A percentile compares a stretch with the other conserved stretches of the same genome.
These are phyloP conservation scores for Yamagishiella unicocca DNA, from an alignment of 139 green algal species.

Conservation along the genomic window DNA sequence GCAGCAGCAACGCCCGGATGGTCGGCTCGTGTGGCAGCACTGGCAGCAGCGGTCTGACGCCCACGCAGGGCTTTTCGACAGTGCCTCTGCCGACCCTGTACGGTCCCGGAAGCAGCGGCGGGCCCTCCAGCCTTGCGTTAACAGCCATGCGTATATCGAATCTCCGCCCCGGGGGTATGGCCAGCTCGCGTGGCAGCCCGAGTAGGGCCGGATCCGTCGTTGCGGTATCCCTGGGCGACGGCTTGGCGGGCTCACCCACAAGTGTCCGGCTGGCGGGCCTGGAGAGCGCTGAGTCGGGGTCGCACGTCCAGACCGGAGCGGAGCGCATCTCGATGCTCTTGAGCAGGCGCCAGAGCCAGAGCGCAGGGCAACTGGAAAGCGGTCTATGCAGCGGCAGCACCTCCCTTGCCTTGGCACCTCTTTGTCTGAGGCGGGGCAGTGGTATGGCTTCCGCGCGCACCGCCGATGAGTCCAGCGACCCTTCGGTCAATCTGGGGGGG, in stretches of 20 bases:
- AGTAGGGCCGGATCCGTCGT: neutral
- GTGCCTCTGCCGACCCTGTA: too few species aligned
- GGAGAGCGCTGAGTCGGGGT: neutral
- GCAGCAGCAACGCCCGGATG: neutral
- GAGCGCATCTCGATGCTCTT: neutral
- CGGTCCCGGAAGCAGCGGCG: neutral
- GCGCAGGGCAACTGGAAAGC: neutral
- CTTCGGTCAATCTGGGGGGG: too few species aligned
- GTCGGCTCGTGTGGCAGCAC: neutral
- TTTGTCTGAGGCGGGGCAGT: too few species aligned
- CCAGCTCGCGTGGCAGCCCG: neutral
- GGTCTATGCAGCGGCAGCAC: neutral
- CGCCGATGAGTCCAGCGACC: too few species aligned
- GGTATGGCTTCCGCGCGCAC: too few species aligned
- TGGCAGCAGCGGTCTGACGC: neutral
- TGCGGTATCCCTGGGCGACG: neutral
- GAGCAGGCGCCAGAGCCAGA: neutral
- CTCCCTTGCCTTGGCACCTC: too few species aligned
- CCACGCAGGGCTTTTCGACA: too few species aligned
- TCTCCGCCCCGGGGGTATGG: too few species aligned
- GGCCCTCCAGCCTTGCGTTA: too few species aligned
- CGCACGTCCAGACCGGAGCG: neutral
- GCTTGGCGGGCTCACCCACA: conserved; percentile 3
- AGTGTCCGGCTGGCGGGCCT: neutral
- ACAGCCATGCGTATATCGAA: too few species aligned